Evolutionary conservation across 2,329 filamentous ascomycete genomes (phyloP).

Genomic region (Aspergillus brunneoviolaceus): DNA sequence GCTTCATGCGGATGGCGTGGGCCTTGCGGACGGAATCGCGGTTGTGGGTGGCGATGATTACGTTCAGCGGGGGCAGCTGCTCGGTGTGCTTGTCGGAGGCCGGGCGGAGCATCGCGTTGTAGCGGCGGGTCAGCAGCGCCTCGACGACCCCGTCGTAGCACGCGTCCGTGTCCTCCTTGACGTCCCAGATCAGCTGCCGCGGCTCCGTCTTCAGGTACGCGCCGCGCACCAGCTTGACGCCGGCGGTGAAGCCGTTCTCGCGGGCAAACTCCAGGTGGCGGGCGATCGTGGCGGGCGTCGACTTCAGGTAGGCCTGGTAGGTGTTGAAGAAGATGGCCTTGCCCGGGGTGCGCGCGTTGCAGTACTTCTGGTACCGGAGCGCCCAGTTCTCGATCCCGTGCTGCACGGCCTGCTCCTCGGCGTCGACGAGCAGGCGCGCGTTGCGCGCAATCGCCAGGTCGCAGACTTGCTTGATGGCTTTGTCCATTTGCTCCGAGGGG

Average conservation of each 20-base stretch:
- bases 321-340: slow-evolving; percentile 56
- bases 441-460: slow-evolving; percentile 43
- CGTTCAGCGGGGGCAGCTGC: slow-evolving; percentile 46
- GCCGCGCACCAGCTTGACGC: slow-evolving; percentile 55
- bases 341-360: slow-evolving; percentile 48
- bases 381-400: slow-evolving; percentile 54
- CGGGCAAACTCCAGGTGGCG: slow-evolving; percentile 48
- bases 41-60: slow-evolving; percentile 63
- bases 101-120: slow-evolving; percentile 55
- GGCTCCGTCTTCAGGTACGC: slow-evolving; percentile 54
- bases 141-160: slow-evolving; percentile 59
- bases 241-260: slow-evolving; percentile 50
- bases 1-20: slow-evolving; percentile 44
- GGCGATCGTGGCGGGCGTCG: slow-evolving; percentile 46
- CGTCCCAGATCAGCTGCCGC: slow-evolving; percentile 47
- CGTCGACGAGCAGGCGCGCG: slow-evolving; percentile 53
- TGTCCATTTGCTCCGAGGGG: slow-evolving; percentile 49
- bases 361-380: slow-evolving; percentile 54
- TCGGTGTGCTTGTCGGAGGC: slow-evolving; percentile 38
- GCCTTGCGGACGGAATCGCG: slow-evolving; percentile 54
- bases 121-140: slow-evolving; percentile 58
- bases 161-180: slow-evolving; percentile 48
- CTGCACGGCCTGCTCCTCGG: slow-evolving; percentile 56
- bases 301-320: slow-evolving; percentile 55
- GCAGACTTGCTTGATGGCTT: slow-evolving; percentile 47